These are phyloP conservation scores for Bryoglossum gracile DNA, from an alignment of 495 filamentous ascomycete genomes.

Conservation along the genomic window DNA sequence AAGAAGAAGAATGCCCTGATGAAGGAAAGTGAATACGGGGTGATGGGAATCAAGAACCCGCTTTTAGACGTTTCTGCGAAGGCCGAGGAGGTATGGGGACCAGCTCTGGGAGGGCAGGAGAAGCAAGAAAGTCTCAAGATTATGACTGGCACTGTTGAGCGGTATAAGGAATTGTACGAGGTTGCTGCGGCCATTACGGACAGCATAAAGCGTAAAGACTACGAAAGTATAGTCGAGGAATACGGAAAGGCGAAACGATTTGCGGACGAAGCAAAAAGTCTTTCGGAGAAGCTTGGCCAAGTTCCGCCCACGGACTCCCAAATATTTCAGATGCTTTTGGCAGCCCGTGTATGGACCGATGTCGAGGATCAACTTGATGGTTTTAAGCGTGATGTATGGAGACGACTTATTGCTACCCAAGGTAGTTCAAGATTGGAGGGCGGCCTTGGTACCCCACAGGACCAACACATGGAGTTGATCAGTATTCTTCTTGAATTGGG, in stretches of 20 bases:
- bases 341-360: slow-evolving; percentile 91
- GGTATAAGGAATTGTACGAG: slow-evolving; percentile 72
- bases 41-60: slow-evolving; percentile 80
- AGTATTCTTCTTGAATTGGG: slow-evolving; percentile 81
- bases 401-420: slow-evolving; percentile 55
- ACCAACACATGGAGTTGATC: slow-evolving; percentile 87
- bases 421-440: slow-evolving; percentile 35
- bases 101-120: slow-evolving; percentile 85
- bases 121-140: slow-evolving; percentile 79
- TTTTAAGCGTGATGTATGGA: slow-evolving; percentile 88
- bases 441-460: slow-evolving; percentile 44
- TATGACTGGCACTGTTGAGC: slow-evolving; percentile 65
- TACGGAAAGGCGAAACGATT: slow-evolving; percentile 71
- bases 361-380: slow-evolving; percentile 73
- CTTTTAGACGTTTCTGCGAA: slow-evolving; percentile 84
- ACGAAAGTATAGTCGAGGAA: slow-evolving; percentile 78
- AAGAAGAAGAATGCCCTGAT: slow-evolving; percentile 80
- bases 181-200: slow-evolving; percentile 69
- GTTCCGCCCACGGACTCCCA: slow-evolving; percentile 60
- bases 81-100: slow-evolving; percentile 95
- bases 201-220: slow-evolving; percentile 81
- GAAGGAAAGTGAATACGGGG: slow-evolving; percentile 93
- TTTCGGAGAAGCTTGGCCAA: slow-evolving; percentile 43
- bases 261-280: slow-evolving; percentile 61
- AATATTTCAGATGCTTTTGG: slow-evolving; percentile 75